These are phyloP conservation scores for Metschnikowia cubensis DNA, from an alignment of 805 yeast genomes.

Conservation along the genomic window DNA sequence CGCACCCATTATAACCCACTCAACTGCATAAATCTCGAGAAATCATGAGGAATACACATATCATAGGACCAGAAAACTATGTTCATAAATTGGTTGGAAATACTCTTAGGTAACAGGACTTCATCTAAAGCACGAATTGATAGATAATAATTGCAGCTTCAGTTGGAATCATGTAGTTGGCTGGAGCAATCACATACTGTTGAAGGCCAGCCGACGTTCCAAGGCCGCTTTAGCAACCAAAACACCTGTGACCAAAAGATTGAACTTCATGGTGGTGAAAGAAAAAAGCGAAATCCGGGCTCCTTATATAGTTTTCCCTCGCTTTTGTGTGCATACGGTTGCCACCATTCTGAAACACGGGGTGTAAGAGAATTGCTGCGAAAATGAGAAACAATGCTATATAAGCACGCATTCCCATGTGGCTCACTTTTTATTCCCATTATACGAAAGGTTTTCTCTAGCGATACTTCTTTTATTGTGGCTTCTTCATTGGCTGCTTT, in stretches of 20 bases:
- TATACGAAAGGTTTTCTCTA: too few species aligned
- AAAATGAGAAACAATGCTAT: neutral
- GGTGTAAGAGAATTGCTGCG: constrained; percentile 3
- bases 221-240: constrained; percentile 10
- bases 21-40: too few species aligned
- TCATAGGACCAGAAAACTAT: too few species aligned
- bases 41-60: too few species aligned
- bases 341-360: constrained; percentile 1
- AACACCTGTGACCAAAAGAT: constrained; percentile 13
- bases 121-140: constrained; percentile 5
- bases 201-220: constrained; percentile 3
- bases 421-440: neutral
- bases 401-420: neutral
- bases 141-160: neutral
- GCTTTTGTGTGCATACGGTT: neutral
- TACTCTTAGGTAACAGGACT: too few species aligned
- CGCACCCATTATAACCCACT: too few species aligned
- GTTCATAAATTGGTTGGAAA: too few species aligned
- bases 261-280: constrained; percentile 2
- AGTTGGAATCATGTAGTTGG: neutral
- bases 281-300: neutral
- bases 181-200: constrained; percentile 6
- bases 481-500: too few species aligned
- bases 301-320: neutral
- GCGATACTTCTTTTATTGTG: too few species aligned